Conservation (phyloP, 1,284 basidiomycete genomes). For the Puccinia horiana region DNA sequence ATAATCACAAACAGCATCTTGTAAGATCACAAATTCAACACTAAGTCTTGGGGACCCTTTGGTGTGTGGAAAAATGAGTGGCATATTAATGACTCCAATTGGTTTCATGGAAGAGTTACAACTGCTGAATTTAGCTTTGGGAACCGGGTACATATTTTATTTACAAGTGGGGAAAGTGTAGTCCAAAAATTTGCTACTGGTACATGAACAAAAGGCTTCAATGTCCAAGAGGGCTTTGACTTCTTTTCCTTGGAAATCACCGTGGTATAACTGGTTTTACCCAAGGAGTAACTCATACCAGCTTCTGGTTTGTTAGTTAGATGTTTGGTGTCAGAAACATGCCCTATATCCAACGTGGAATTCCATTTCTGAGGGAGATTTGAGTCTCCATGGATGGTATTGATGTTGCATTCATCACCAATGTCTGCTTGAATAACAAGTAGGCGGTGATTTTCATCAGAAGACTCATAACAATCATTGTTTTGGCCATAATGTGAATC, state of each 20-base stretch:
- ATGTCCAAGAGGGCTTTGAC: not conserved
- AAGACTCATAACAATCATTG: not conserved
- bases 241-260: not conserved
- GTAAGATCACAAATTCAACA: not conserved
- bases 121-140: not conserved
- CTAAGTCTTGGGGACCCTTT: not conserved
- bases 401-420: not conserved
- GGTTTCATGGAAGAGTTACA: not conserved
- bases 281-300: not conserved
- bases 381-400: not conserved
- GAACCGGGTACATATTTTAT: not conserved
- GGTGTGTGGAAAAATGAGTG: not conserved
- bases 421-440: not conserved
- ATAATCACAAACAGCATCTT: not conserved
- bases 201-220: conserved; percentile 9
- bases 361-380: not conserved
- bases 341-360: no score
- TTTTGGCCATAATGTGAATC: not conserved
- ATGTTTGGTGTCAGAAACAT: not conserved
- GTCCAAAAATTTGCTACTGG: not conserved
- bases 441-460: not conserved
- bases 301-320: not conserved
- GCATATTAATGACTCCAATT: not conserved
- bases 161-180: not conserved
- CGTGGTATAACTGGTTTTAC: not conserved